Conservation (phyloP, 2,329 filamentous ascomycete genomes). For the Fusarium sp. region DNA sequence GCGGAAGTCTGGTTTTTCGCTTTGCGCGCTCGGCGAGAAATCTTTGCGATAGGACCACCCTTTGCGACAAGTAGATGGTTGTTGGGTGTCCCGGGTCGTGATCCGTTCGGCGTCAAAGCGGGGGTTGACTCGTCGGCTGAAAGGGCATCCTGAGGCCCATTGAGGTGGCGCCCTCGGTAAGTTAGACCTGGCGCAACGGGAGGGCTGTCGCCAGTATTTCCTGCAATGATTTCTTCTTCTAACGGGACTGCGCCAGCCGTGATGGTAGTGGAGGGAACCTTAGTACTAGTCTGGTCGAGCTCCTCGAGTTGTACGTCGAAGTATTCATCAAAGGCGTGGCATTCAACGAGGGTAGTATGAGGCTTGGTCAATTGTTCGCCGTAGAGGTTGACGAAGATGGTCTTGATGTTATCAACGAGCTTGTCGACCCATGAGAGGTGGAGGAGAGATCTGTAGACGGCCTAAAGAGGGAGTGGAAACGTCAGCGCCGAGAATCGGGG, state of each 20-base stretch:
- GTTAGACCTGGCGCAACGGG: constrained; percentile 51
- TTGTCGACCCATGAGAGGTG: constrained; percentile 98
- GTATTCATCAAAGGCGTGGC: constrained; percentile 84
- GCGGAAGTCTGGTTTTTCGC: constrained; percentile 72
- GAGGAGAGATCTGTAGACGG: constrained; percentile 94
- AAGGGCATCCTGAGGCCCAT: constrained; percentile 49
- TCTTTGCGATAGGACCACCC: constrained; percentile 76
- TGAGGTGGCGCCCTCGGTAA: constrained; percentile 51
- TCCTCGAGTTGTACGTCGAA: constrained; percentile 93
- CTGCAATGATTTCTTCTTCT: constrained; percentile 49
- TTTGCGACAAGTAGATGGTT: constrained; percentile 75
- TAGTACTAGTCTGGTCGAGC: constrained; percentile 68
- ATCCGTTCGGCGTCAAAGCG: constrained; percentile 75
- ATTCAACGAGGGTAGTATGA: constrained; percentile 80
- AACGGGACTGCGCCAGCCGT: constrained; percentile 43
- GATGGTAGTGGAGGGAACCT: constrained; percentile 39
- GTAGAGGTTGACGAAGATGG: constrained; percentile 90
- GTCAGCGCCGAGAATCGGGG: constrained; percentile 38
- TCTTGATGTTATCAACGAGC: constrained; percentile 92
- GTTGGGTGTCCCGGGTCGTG: constrained; percentile 80
- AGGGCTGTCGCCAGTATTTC: constrained; percentile 37
- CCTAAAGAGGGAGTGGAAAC: constrained; percentile 61
- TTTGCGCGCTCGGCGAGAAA: constrained; percentile 82
- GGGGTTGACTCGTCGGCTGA: constrained; percentile 75
- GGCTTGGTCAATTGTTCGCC: constrained; percentile 85